Percentiles rank a stretch among this genome's conserved stretches.
phyloP scores from a whole-genome alignment of 2,329 filamentous ascomycete genomes.

The Epichloe gansuensis region DNA sequence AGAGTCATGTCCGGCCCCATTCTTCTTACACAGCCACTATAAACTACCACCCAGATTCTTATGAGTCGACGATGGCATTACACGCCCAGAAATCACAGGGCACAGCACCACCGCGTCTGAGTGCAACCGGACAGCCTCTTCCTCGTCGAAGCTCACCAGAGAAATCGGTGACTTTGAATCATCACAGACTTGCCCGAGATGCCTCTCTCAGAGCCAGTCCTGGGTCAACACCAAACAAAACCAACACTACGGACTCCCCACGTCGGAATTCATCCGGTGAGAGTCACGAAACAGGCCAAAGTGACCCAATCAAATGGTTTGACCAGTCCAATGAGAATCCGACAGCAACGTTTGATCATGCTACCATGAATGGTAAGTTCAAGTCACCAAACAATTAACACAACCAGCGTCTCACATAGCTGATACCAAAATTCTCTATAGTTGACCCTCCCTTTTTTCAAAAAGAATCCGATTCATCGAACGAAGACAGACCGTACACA shows the following conservation, averaged over 20 bases:
- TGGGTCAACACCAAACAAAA: conserved; percentile 12
- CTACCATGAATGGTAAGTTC: conserved; percentile 35
- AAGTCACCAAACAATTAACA: background rate
- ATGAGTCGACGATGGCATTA: conserved; percentile 19
- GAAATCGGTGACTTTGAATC: conserved; percentile 33
- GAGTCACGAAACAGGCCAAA: conserved; percentile 34
- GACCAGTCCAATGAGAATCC: conserved; percentile 39
- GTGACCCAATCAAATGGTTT: conserved; percentile 42
- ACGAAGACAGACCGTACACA: conserved; percentile 25
- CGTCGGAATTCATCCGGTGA: conserved; percentile 34
- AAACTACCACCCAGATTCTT: conserved; percentile 1
- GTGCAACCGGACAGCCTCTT: conserved; percentile 26
- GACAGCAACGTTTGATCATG: conserved; percentile 26
- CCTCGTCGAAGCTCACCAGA: conserved; percentile 31
- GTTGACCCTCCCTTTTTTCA: conserved; percentile 44
- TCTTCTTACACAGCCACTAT: background rate
- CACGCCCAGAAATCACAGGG: conserved; percentile 12
- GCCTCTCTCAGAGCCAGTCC: conserved; percentile 19
- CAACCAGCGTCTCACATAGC: background rate
- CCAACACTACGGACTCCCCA: conserved; percentile 12
- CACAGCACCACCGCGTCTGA: conserved; percentile 14
- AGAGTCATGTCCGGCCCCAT: background rate
- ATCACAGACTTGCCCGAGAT: conserved; percentile 34
- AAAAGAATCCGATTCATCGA: conserved; percentile 38
- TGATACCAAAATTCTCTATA: conserved; percentile 8